These are phyloP conservation scores for Penicillium sp. DNA, from an alignment of 2,329 filamentous ascomycete genomes.

Conservation along the genomic window DNA sequence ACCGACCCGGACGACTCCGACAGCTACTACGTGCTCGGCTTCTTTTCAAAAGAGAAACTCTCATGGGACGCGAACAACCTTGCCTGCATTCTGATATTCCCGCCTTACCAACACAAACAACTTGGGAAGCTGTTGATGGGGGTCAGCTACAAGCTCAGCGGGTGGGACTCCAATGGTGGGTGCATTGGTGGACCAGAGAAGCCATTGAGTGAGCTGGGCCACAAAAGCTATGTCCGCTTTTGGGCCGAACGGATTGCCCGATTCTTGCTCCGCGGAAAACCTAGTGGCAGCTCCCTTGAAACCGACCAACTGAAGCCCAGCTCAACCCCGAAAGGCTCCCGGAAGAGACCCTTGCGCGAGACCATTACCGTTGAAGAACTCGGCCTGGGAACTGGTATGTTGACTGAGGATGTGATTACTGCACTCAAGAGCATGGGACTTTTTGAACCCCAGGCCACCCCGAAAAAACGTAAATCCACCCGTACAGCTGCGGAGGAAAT, in stretches of 20 bases:
- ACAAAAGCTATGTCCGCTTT: conserved; percentile 76
- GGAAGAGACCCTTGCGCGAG: conserved; percentile 45
- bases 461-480: conserved; percentile 53
- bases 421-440: conserved; percentile 79
- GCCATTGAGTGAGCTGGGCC: conserved; percentile 81
- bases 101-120: conserved; percentile 89
- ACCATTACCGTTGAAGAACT: conserved; percentile 67
- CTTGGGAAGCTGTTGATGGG: conserved; percentile 88
- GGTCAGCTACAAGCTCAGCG: conserved; percentile 86
- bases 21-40: conserved; percentile 71
- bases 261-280: conserved; percentile 50
- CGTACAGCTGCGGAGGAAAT: conserved; percentile 24
- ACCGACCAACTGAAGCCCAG: conserved; percentile 29
- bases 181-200: conserved; percentile 90
- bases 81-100: conserved; percentile 92
- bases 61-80: conserved; percentile 99
- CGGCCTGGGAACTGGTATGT: conserved; percentile 76
- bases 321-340: conserved; percentile 35
- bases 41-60: conserved; percentile 98
- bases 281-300: conserved; percentile 28
- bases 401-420: conserved; percentile 75
- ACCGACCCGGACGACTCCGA: conserved; percentile 51
- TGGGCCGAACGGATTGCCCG: conserved; percentile 83
- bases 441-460: conserved; percentile 51
- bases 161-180: conserved; percentile 62